phyloP scores from a whole-genome alignment of 228 moss, liverwort and hornwort species.

The Sphagnum fallax region DNA sequence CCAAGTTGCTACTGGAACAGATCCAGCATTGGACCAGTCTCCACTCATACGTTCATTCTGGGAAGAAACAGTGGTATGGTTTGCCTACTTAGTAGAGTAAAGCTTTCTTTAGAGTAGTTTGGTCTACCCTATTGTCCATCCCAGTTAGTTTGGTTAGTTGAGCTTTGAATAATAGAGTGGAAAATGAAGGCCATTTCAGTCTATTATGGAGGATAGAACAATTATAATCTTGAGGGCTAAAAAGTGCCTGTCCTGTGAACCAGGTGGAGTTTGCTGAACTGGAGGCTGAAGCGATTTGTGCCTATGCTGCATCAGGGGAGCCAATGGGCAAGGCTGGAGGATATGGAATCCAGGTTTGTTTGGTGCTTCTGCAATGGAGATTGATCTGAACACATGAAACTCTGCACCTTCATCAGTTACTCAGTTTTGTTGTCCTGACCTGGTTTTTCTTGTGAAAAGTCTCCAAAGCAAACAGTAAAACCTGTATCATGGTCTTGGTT shows the following conservation, averaged over 20 bases:
- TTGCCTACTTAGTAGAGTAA: background rate
- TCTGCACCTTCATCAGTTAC: too few species aligned
- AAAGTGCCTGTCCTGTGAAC: background rate
- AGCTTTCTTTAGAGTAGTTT: too few species aligned
- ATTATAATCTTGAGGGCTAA: too few species aligned
- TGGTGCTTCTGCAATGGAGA: background rate
- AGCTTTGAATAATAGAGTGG: too few species aligned
- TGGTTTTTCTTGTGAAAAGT: too few species aligned
- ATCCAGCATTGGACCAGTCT: slow-evolving; percentile 36
- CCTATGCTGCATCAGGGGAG: slow-evolving; percentile 87
- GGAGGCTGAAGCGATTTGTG: slow-evolving; percentile 70
- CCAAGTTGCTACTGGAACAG: slow-evolving; percentile 12
- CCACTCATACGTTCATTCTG: slow-evolving; percentile 68
- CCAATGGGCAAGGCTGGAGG: slow-evolving; percentile 99
- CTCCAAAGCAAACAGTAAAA: background rate
- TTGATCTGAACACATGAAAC: too few species aligned
- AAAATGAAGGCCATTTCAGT: too few species aligned
- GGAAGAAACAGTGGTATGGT: slow-evolving; percentile 78
- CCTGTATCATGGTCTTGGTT: background rate
- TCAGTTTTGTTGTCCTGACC: too few species aligned
- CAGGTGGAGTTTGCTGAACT: slow-evolving; percentile 83
- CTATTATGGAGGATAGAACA: too few species aligned
- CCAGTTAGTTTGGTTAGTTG: too few species aligned
- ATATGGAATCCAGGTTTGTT: slow-evolving; percentile 88
- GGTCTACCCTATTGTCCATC: too few species aligned